Conservation (phyloP, 1,284 basidiomycete genomes). For the Sphaerobolus stellatus region DNA sequence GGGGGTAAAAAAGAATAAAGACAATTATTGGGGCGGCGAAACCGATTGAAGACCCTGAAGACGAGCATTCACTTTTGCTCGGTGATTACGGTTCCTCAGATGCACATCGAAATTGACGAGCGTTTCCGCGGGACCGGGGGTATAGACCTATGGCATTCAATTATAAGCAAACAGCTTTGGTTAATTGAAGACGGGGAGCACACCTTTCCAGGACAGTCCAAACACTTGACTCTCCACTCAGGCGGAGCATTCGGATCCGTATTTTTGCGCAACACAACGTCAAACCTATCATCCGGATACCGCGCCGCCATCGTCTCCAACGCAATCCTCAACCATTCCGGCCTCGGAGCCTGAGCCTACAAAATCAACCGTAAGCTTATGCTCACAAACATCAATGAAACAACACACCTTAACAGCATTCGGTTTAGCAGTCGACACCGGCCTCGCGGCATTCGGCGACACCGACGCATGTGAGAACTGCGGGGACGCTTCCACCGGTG, state of each 20-base stretch:
- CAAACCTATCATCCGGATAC: constrained; percentile 85
- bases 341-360: constrained; percentile 42
- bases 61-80: constrained; percentile 52
- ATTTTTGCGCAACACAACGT: constrained; percentile 65
- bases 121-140: constrained; percentile 87
- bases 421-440: constrained; percentile 2
- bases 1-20: no score
- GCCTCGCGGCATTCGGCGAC: not conserved
- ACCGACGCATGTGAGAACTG: not conserved
- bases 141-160: constrained; percentile 70
- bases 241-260: constrained; percentile 45
- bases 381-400: constrained; percentile 5
- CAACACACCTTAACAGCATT: not conserved
- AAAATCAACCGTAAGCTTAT: constrained; percentile 8
- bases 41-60: no score
- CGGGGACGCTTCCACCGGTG: constrained; percentile 6
- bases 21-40: no score
- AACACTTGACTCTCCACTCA: constrained; percentile 94
- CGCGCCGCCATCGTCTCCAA: constrained; percentile 64
- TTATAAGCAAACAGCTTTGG: constrained; percentile 18
- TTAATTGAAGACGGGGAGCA: constrained; percentile 18
- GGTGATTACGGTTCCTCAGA: constrained; percentile 74
- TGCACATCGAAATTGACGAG: constrained; percentile 93
- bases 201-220: constrained; percentile 94
- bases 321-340: constrained; percentile 69